These are phyloP conservation scores for Babesia gibsoni DNA, from an alignment of 169 alveolate genomes.

Conservation along the genomic window DNA sequence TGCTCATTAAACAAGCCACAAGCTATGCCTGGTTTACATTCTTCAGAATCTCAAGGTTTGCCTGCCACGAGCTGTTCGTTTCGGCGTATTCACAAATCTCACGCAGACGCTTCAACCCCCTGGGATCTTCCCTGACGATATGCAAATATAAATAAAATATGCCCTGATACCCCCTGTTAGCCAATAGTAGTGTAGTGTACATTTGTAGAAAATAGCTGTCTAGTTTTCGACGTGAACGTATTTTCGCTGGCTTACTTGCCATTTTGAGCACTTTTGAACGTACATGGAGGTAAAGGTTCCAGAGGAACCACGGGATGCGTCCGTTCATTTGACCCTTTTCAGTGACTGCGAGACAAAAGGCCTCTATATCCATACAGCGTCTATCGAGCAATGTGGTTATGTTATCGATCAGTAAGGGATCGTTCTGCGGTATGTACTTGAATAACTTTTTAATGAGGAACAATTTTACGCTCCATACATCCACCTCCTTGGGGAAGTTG, in stretches of 20 bases:
- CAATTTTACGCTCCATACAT: constrained; percentile 21
- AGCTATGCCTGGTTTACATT: too few species aligned
- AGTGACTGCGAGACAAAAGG: not conserved
- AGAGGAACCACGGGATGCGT: constrained; percentile 20
- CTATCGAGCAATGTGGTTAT: not conserved
- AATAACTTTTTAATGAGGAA: not conserved
- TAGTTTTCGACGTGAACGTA: not conserved
- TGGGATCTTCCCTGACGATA: not conserved
- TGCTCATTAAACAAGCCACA: too few species aligned
- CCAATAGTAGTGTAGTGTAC: not conserved
- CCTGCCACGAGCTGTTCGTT: constrained; percentile 14
- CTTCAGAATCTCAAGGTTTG: constrained; percentile 23
- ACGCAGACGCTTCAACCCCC: not conserved
- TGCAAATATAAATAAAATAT: constrained; percentile 1
- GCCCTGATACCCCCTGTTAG: constrained; percentile 31
- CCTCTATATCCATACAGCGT: constrained; percentile 9
- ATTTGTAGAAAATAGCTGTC: constrained; percentile 8
- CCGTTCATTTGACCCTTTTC: constrained; percentile 10
- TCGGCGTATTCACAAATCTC: constrained; percentile 20
- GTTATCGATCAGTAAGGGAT: not conserved
- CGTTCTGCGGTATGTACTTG: not conserved
- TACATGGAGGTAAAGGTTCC: not conserved
- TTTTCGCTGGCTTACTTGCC: not conserved
- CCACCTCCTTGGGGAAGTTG: constrained; percentile 34
- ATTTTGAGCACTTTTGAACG: not conserved